These are phyloP conservation scores for Aspergillus calidoustus DNA, from an alignment of 2,329 filamentous ascomycete species.

Conservation along the genomic window DNA sequence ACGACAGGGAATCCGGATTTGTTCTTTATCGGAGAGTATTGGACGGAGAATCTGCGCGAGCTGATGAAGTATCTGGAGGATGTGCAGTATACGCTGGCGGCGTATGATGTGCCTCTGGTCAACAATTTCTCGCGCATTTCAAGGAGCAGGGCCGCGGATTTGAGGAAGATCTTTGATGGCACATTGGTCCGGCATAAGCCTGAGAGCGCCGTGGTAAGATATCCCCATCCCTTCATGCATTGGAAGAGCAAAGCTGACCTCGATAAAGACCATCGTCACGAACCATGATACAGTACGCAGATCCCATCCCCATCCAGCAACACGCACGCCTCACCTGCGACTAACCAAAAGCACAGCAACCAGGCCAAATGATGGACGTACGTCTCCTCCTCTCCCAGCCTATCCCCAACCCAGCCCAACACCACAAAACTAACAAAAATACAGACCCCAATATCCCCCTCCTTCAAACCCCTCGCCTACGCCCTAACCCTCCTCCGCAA, in stretches of 20 bases:
- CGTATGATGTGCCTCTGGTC: conserved; percentile 72
- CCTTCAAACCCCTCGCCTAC: conserved; percentile 15
- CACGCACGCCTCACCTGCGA: too few species aligned
- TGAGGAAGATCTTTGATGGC: conserved; percentile 65
- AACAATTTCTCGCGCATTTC: conserved; percentile 69
- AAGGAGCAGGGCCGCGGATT: conserved; percentile 60
- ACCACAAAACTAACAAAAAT: not conserved
- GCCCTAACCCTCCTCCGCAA: conserved; percentile 15
- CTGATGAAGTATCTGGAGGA: conserved; percentile 62
- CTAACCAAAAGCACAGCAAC: conserved; percentile 11
- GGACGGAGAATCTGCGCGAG: conserved; percentile 62
- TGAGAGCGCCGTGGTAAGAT: conserved; percentile 28
- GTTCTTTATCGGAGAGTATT: conserved; percentile 73
- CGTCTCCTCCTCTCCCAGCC: conserved; percentile 32
- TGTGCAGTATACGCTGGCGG: conserved; percentile 62
- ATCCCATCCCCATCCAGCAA: not conserved
- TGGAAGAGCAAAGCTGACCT: conserved; percentile 8
- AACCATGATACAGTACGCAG: conserved; percentile 68
- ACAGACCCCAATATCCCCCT: not conserved
- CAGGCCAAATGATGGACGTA: conserved; percentile 23
- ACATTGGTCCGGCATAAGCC: conserved; percentile 62
- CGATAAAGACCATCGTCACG: conserved; percentile 69
- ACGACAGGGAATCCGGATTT: conserved; percentile 54
- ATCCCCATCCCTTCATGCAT: not conserved
- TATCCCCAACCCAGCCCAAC: too few species aligned